These are phyloP conservation scores for Hypoxylon trugodes DNA, from an alignment of 495 filamentous ascomycete genomes.

Conservation along the genomic window DNA sequence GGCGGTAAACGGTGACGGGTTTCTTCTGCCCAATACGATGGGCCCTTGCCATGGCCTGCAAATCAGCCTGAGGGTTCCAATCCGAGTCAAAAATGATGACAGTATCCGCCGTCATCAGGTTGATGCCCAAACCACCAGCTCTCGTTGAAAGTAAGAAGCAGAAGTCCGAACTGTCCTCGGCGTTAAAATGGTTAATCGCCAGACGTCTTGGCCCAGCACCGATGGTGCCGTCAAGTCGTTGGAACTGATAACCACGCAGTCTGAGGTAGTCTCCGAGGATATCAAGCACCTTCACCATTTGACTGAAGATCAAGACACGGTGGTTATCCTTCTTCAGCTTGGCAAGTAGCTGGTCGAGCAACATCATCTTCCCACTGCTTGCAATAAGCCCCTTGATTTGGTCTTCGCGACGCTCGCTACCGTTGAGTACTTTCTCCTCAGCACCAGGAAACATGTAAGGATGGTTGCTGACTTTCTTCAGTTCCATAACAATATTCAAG, in stretches of 20 bases:
- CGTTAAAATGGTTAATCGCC: constrained; percentile 98
- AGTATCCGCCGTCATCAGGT: constrained; percentile 98
- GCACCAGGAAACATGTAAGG: constrained; percentile 96
- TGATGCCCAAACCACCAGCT: constrained; percentile 96
- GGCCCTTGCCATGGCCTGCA: constrained; percentile 97
- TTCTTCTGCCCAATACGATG: constrained; percentile 97
- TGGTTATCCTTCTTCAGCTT: constrained; percentile 93
- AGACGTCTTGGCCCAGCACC: constrained; percentile 81
- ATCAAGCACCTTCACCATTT: constrained; percentile 99
- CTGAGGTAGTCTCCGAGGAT: constrained; percentile 93
- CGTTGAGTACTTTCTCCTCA: constrained; percentile 84
- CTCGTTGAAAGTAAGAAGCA: constrained; percentile 95
- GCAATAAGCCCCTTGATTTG: constrained; percentile 89
- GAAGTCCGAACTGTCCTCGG: constrained; percentile 91
- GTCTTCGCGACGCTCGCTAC: constrained; percentile 81
- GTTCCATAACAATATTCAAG: constrained; percentile 99
- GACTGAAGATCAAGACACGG: constrained; percentile 96
- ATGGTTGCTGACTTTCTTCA: constrained; percentile 99
- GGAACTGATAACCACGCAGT: constrained; percentile 87
- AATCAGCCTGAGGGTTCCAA: constrained; percentile 98
- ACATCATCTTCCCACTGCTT: constrained; percentile 99
- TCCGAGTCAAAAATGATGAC: constrained; percentile 98
- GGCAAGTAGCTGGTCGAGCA: constrained; percentile 89
- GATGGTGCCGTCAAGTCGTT: constrained; percentile 95
- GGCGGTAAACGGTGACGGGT: constrained; percentile 91